Base-by-base conservation (phyloP, 306 rosid genomes). In the Trifolium fragiferum region DNA sequence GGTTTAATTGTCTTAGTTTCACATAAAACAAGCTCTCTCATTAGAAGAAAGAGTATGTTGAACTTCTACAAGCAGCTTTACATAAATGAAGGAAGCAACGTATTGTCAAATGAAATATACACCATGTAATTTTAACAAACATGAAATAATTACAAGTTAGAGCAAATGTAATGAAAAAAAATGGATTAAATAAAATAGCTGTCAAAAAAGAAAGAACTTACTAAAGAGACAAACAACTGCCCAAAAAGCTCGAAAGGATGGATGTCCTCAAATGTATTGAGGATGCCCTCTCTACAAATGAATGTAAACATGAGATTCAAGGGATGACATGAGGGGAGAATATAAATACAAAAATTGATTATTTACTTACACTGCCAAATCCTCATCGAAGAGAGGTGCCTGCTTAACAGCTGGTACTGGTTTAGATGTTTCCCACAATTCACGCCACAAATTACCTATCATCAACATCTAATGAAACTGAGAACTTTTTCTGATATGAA, bases 361-460 rank as follows among this genome's bases (percentile, higher is more conserved):
- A 57, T 69, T 73, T 60, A 83, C 98, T 85, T 83, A 95, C 99
- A 89, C 99, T 57, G 96, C 98, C 81, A 95, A 84, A 82, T 95
- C 99, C 85, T 95, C 99, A 65, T 95, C 99, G 81, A 90, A 95
- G 63, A 95, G 95, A 71, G 99, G 98, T 66, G 91, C 74, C 84
- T 95, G 99, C 86, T 85, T 95, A 77, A 89, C 97, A 66, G 99
- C 97, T 32, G 99, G 99, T 64, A 95, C 87, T 21, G 99, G 90
- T 84, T 92, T 95, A 61, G 97, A 82, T 79, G 99, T 89, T 63
- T 81, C 92, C 99, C 99, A 95, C 40, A 95, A 83, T 78, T 95
- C 96, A 49, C 79, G 98, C 99, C 99, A 95, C 75, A 95, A 88
- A 87, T 95, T 95, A 51, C 99, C 99, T 95, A 66, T 70, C 68